phyloP scores from a whole-genome alignment of 805 yeast genomes.

The Teunomyces aglyptinius region DNA sequence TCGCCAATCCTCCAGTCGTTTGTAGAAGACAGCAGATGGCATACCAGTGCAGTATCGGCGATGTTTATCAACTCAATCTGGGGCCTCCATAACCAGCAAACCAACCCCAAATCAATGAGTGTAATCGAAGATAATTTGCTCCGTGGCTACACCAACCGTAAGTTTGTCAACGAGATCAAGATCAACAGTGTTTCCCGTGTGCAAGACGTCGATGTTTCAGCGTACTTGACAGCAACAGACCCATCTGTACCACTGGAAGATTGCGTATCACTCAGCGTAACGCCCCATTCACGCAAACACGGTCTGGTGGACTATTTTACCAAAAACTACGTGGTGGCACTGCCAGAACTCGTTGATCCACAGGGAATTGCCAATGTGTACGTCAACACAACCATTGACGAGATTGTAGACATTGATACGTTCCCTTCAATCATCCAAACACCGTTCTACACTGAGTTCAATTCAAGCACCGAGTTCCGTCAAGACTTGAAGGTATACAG shows the following conservation, averaged over 20 bases:
- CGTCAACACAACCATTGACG: conserved; percentile 10
- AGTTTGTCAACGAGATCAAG: conserved; percentile 43
- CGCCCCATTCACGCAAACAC: conserved; percentile 4
- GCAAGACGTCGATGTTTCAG: conserved; percentile 15
- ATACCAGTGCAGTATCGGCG: conserved; percentile 26
- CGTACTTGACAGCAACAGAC: conserved; percentile 8
- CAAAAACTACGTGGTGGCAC: conserved; percentile 7
- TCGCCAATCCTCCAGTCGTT: conserved; percentile 6
- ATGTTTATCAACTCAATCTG: conserved; percentile 37
- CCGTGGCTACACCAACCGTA: conserved; percentile 42
- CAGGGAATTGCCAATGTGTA: not conserved
- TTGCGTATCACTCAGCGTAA: not conserved
- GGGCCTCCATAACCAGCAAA: conserved; percentile 45
- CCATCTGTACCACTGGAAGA: not conserved
- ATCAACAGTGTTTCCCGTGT: conserved; percentile 12
- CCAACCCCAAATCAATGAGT: conserved; percentile 36
- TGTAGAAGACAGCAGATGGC: conserved; percentile 41
- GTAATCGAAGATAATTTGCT: conserved; percentile 44
- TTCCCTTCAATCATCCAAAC: conserved; percentile 12
- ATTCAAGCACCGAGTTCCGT: conserved; percentile 21
- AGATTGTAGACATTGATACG: conserved; percentile 13
- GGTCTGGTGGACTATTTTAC: conserved; percentile 9
- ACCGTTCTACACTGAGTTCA: conserved; percentile 20
- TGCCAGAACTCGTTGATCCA: not conserved
- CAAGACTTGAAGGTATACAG: conserved; percentile 28